Base-by-base conservation (phyloP, 495 filamentous ascomycete species). In the Aspergillus mulundensis region DNA sequence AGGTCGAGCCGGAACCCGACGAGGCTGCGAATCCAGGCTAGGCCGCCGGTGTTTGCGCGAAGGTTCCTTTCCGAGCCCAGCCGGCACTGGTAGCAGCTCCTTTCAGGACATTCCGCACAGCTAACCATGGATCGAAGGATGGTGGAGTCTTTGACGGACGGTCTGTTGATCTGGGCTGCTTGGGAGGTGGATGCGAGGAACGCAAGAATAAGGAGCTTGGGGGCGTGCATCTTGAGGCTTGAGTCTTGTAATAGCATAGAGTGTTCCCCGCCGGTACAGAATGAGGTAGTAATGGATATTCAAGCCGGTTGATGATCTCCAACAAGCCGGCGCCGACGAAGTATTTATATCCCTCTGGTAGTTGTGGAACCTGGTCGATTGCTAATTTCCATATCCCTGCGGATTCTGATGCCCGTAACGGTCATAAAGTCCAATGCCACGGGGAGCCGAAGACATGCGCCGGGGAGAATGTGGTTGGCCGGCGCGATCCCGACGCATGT, bases 111-210 rank as follows among this genome's bases (percentile, higher is more conserved):
- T 19, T 10, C 28, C 11, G 32, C 11, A 38, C 60, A 62, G 40
- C 56, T 49, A 8, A 47, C 34, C 11, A 47, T 56, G 6, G 60
- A 56, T 15, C 49, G 58, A 6, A 52, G 0, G 41, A 62, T 62
- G 6, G 60, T 62, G 12, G 60, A 32, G 47, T 62, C 60, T 50
- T 58, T 62, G 40, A 53, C 47, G 16, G 54, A 51, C 0, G 60
- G 44, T 4, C 36, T 49, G 24, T 50, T 24, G 40, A 56, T 25
- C 0, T 40, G 20, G 0, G 30, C 39, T 21, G 52, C 44, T 14
- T 30, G 53, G 53, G 53, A 40, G 30, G 25, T 23, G 7, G 53
- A 7, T 16, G 34, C 43, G 16, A 56, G 21, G 34, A 40, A 16
- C 15, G 53, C 44, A 32, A 49, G 43, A 4, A 20, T 15, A 30